Evolutionary conservation across 352 stramenopile species (phyloP).

Genomic region (Globisporangium sylvaticum): DNA sequence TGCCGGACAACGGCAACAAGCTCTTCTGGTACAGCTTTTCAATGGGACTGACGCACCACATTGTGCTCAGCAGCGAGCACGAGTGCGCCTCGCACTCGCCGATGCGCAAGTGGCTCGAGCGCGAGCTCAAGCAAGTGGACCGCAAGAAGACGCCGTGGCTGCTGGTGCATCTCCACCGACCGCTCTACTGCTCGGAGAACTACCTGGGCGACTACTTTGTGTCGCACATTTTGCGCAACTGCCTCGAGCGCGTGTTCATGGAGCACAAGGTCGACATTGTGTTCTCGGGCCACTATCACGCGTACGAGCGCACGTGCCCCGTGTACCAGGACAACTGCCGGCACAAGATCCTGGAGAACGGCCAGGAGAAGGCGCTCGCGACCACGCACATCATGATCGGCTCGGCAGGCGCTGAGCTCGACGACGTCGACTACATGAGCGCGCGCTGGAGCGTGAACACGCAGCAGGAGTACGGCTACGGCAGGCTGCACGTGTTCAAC

Average conservation of each 20-base stretch:
- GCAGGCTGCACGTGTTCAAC: conserved; percentile 36
- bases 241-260: conserved; percentile 18
- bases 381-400: conserved; percentile 43
- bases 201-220: conserved; percentile 13
- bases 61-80: conserved; percentile 31
- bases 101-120: conserved; percentile 25
- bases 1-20: conserved; percentile 30
- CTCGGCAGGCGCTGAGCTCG: conserved; percentile 35
- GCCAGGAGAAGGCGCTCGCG: conserved; percentile 16
- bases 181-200: conserved; percentile 27
- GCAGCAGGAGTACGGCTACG: conserved; percentile 36
- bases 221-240: conserved; percentile 17
- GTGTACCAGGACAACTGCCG: conserved; percentile 23
- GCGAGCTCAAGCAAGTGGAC: conserved; percentile 20
- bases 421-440: conserved; percentile 25
- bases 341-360: conserved; percentile 6
- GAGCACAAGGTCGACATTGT: conserved; percentile 25
- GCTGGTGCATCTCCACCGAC: conserved; percentile 24
- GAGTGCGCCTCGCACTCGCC: conserved; percentile 13
- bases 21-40: conserved; percentile 33
- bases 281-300: conserved; percentile 28
- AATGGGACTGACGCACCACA: conserved; percentile 23
- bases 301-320: conserved; percentile 29
- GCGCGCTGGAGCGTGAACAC: conserved; percentile 22
- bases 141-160: conserved; percentile 27